Evolutionary conservation across 2,329 filamentous ascomycete genomes (phyloP), one percentile per base, ranked within the genome.

Genomic region (Dactylellina parvicollis): DNA sequence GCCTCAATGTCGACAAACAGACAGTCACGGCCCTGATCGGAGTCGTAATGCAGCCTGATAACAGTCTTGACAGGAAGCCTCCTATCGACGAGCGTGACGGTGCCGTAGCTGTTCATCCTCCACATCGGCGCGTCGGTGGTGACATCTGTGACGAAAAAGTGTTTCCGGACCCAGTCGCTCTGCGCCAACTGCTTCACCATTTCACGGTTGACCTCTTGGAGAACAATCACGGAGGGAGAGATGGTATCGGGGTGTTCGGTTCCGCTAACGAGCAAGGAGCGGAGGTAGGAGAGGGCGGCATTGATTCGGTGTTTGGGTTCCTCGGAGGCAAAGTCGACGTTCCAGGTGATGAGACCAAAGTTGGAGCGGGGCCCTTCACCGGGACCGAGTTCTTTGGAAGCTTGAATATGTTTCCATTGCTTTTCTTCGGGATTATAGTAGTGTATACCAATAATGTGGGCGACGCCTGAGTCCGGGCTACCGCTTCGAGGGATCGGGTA

Each of bases 1-100:
- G 60, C 69, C 18, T 73, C 69, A 30, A 86, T 69, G 59, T 88
- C 86, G n/a, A 86, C 81, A 62, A 87, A 87, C 0, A 87, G 78
- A 1, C 80, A 85, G 76, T 88, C 86, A 4, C 86, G 81, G n/a
- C 44, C 30, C 46, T 54, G 59, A 40, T 66, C 49, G 12, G 69
- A 73, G 46, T 83, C 82, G 59, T 85, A 86, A 34, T 82, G 82
- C 0, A 87, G 82, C 4, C 86, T 82, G 70, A 86, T 87, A 20
- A 83, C 82, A 0, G 78, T 76, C 0, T 78, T 73, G 57, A 87
- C 79, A 3, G 79, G 77, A 3, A 87, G 76, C 1, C 82, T 79
- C n/a, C 79, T 79, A 64, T 86, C 84, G 0, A 87, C 75, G 9
- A 88, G 80, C 0, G 82, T 86, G 4, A 80, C 82, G 0, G 86